phyloP scores from a whole-genome alignment of 2,329 filamentous ascomycete genomes.

The Fusarium stilboides region DNA sequence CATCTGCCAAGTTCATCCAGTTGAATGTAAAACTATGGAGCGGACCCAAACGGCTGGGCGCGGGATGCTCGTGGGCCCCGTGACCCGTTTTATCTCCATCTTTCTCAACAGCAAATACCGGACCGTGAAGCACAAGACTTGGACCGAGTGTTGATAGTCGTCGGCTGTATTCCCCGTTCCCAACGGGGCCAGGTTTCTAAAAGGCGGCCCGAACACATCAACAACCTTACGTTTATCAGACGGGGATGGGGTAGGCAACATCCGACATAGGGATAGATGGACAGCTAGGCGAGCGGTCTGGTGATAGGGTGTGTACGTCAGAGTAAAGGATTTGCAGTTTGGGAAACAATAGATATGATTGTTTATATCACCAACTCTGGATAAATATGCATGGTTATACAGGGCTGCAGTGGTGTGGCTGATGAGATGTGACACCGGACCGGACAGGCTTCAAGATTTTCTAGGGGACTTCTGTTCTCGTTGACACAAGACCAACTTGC shows the following conservation, averaged over 20 bases:
- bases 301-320: conserved; percentile 19
- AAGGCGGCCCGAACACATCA: conserved; percentile 30
- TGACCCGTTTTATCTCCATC: conserved; percentile 34
- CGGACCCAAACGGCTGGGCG: conserved; percentile 31
- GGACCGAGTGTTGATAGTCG: conserved; percentile 12
- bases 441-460: conserved; percentile 39
- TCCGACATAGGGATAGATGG: conserved; percentile 14
- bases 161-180: conserved; percentile 22
- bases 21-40: conserved; percentile 29
- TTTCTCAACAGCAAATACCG: conserved; percentile 22
- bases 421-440: conserved; percentile 11
- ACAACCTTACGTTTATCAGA: conserved; percentile 36
- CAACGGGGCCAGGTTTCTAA: conserved; percentile 19
- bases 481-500: conserved; percentile 30
- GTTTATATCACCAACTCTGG: conserved; percentile 12
- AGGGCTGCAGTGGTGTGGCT: conserved; percentile 28
- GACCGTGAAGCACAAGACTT: not conserved
- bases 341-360: conserved; percentile 14
- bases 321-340: conserved; percentile 4
- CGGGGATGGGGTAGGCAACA: conserved; percentile 21
- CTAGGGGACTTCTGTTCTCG: conserved; percentile 13
- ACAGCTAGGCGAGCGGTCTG: conserved; percentile 20
- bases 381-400: conserved; percentile 13
- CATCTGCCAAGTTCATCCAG: not conserved
- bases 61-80: conserved; percentile 32